These are phyloP conservation scores for Solanum appendiculatum DNA, from an alignment of 257 asterid species.

Conservation along the genomic window DNA sequence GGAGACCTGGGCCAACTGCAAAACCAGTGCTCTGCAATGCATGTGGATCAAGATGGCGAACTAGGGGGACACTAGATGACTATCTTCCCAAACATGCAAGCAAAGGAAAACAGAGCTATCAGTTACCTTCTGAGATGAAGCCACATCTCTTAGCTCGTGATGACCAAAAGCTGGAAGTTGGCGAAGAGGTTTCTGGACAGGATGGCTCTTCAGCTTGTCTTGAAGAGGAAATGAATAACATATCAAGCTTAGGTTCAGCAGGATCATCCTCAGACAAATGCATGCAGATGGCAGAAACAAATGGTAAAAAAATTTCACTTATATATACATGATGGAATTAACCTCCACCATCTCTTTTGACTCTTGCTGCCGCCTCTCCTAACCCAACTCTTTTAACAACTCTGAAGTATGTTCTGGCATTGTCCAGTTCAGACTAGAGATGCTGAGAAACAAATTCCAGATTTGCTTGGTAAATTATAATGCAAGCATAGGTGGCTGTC, in stretches of 20 bases:
- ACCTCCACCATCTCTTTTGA: neutral
- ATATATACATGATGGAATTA: neutral
- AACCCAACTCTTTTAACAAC: neutral
- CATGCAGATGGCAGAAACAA: conserved; percentile 3
- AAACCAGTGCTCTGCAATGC: conserved; percentile 29
- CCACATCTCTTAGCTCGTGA: neutral
- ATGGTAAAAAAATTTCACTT: neutral
- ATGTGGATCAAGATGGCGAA: conserved; percentile 24
- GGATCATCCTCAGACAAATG: neutral
- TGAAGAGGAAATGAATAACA: neutral
- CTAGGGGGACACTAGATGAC: conserved; percentile 7
- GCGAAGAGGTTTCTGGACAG: neutral
- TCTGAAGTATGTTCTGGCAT: neutral
- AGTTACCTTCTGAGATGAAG: neutral
- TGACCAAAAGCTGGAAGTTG: neutral
- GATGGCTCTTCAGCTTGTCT: neutral
- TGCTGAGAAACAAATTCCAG: neutral
- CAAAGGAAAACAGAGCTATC: neutral
- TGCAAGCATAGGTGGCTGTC: neutral
- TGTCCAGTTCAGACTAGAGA: neutral
- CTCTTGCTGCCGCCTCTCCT: neutral
- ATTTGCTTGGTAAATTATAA: neutral
- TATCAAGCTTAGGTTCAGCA: neutral
- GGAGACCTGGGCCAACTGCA: conserved; percentile 22
- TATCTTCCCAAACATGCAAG: conserved; percentile 6